These are phyloP conservation scores for Colletotrichum camelliae DNA, from an alignment of 2,329 filamentous ascomycete species.

Conservation along the genomic window DNA sequence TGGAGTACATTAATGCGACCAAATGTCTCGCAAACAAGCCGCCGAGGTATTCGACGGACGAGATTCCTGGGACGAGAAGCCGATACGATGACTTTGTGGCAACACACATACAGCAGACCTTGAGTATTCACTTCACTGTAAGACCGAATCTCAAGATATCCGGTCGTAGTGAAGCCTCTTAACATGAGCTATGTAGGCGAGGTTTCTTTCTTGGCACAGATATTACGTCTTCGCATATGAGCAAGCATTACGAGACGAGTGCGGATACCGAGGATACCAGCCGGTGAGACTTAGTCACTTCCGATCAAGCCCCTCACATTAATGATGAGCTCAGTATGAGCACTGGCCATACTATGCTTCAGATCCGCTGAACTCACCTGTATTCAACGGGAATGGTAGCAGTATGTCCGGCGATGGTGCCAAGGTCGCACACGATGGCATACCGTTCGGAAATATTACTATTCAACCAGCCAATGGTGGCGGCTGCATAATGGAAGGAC, in stretches of 20 bases:
- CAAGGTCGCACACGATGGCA: slow-evolving; percentile 23
- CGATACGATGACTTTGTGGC: slow-evolving; percentile 37
- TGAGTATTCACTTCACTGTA: slow-evolving; percentile 30
- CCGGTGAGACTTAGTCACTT: slow-evolving; percentile 29
- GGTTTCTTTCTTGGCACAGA: slow-evolving; percentile 49
- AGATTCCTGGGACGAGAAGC: slow-evolving; percentile 29
- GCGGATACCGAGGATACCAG: slow-evolving; percentile 44
- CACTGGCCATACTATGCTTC: slow-evolving; percentile 55
- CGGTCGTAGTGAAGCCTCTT: too few species aligned
- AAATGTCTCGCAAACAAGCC: slow-evolving; percentile 26
- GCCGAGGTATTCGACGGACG: neutral
- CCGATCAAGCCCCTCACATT: neutral
- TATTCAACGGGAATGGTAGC: slow-evolving; percentile 60
- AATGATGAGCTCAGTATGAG: slow-evolving; percentile 45
- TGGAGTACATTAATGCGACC: slow-evolving; percentile 28
- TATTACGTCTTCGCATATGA: slow-evolving; percentile 45
- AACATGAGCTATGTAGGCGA: slow-evolving; percentile 24
- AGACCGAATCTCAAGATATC: neutral
- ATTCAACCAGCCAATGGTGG: slow-evolving; percentile 58
- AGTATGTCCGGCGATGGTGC: slow-evolving; percentile 55
- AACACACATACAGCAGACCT: slow-evolving; percentile 33
- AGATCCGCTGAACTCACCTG: slow-evolving; percentile 51
- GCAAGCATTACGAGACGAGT: slow-evolving; percentile 43
- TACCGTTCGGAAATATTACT: neutral
- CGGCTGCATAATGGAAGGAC: slow-evolving; percentile 55